phyloP scores from a whole-genome alignment of 2,329 filamentous ascomycete genomes.

The Hypoxylon sp. region DNA sequence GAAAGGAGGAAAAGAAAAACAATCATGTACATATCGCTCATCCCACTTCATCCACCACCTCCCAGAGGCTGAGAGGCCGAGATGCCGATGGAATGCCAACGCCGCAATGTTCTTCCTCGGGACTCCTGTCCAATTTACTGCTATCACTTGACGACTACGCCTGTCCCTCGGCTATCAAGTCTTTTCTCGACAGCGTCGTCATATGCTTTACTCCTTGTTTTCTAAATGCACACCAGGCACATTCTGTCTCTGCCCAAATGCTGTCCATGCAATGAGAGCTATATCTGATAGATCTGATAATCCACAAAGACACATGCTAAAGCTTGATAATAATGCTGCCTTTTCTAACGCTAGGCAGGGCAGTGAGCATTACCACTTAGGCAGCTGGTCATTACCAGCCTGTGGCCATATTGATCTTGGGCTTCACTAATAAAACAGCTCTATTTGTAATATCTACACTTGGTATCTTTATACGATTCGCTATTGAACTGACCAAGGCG shows the following conservation, averaged over 20 bases:
- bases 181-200: not conserved
- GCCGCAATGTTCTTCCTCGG: not conserved
- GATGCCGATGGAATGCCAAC: not conserved
- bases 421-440: not conserved
- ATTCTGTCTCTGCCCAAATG: not conserved
- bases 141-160: not conserved
- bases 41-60: not conserved
- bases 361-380: not conserved
- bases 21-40: slow-evolving; percentile 34
- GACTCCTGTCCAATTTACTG: slow-evolving; percentile 12
- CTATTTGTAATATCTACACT: not conserved
- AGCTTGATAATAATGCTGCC: not conserved
- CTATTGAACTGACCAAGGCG: slow-evolving; percentile 3
- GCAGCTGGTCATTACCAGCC: not conserved
- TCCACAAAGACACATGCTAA: not conserved
- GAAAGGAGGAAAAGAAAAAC: slow-evolving; percentile 1
- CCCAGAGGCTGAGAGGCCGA: not conserved
- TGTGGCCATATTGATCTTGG: not conserved
- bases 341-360: not conserved
- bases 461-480: not conserved
- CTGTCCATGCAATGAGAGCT: too few relatives aligned
- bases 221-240: not conserved
- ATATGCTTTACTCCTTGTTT: not conserved
- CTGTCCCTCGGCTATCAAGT: not conserved
- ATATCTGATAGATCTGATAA: not conserved